A percentile compares a stretch with the other conserved stretches of the same genome.
These are phyloP conservation scores for Clitopilus hobsonii DNA, from an alignment of 768 basidiomycete species.

Conservation along the genomic window DNA sequence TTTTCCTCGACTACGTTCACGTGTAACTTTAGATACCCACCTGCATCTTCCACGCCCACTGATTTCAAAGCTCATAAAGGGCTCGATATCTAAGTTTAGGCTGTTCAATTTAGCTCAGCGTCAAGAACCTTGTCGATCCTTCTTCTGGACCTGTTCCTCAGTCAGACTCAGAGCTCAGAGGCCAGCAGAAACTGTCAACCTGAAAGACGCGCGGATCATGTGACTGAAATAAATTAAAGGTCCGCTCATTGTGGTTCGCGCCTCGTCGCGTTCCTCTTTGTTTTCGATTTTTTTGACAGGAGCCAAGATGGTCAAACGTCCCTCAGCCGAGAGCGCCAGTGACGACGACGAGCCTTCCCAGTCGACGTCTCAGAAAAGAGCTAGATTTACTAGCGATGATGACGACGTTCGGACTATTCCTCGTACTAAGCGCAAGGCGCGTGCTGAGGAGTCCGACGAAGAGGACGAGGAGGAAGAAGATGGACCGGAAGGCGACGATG, in stretches of 20 bases:
- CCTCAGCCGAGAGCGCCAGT: slow-evolving; percentile 38
- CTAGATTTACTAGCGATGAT: slow-evolving; percentile 23
- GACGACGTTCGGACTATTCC: slow-evolving; percentile 8
- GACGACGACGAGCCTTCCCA: slow-evolving; percentile 31
- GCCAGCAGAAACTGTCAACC: background rate
- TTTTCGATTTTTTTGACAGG: background rate
- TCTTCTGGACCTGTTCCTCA: too few relatives aligned
- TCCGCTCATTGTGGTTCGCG: background rate
- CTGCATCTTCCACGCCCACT: background rate
- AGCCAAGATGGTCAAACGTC: slow-evolving; percentile 51
- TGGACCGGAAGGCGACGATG: slow-evolving; percentile 25
- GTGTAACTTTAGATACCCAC: background rate
- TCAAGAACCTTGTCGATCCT: too few relatives aligned
- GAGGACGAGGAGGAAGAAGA: slow-evolving; percentile 17
- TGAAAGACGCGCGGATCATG: background rate
- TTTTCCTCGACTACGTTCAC: background rate
- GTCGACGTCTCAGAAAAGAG: slow-evolving; percentile 25
- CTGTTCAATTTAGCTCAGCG: too few relatives aligned
- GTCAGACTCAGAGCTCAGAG: too few relatives aligned
- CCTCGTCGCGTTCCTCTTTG: background rate
- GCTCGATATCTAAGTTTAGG: too few relatives aligned
- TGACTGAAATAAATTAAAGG: background rate
- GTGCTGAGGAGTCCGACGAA: slow-evolving; percentile 13
- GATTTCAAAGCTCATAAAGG: background rate
- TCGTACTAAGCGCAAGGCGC: slow-evolving; percentile 27